A percentile compares a stretch with the other conserved stretches of the same genome.
These are phyloP conservation scores for Paspalum vaginatum DNA, from an alignment of 176 grass and related monocot species.

Conservation along the genomic window DNA sequence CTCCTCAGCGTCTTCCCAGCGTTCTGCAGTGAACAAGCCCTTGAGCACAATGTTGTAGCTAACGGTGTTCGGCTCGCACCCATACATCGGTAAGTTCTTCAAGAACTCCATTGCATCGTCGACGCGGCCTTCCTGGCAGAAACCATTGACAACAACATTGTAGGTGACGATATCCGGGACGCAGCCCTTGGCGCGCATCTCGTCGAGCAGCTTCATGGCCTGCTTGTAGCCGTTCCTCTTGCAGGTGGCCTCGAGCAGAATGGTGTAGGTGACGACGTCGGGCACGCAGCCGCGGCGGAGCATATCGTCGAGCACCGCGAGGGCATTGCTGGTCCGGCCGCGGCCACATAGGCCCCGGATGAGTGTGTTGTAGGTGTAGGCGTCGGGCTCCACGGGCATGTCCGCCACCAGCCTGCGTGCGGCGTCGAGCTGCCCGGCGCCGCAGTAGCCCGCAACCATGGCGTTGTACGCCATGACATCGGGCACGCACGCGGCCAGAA, in stretches of 20 bases:
- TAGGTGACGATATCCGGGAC: constrained; percentile 63
- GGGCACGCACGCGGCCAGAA: constrained; percentile 17
- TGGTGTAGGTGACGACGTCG: constrained; percentile 68
- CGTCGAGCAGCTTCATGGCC: constrained; percentile 60
- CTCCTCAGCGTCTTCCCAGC: constrained; percentile 60
- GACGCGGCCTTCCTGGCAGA: constrained; percentile 59
- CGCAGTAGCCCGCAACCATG: constrained; percentile 51
- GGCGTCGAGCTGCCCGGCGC: constrained; percentile 44
- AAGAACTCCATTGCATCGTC: constrained; percentile 57
- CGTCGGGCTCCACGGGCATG: constrained; percentile 48
- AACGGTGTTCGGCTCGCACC: constrained; percentile 51
- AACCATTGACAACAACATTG: constrained; percentile 58
- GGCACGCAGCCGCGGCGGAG: constrained; percentile 49
- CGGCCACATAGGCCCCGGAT: constrained; percentile 56
- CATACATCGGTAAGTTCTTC: constrained; percentile 43
- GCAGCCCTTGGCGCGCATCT: constrained; percentile 59
- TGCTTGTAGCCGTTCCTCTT: constrained; percentile 53
- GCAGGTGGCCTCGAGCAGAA: constrained; percentile 62
- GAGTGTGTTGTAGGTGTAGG: constrained; percentile 65
- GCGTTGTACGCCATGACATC: constrained; percentile 52
- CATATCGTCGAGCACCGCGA: constrained; percentile 53
- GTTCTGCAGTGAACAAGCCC: constrained; percentile 49
- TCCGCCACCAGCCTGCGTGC: constrained; percentile 43
- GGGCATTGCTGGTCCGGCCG: constrained; percentile 47
- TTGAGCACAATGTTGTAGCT: constrained; percentile 67